These are phyloP conservation scores for Mayamaea pseudoterrestris DNA, from an alignment of 108 stramenopile genomes.

Conservation along the genomic window DNA sequence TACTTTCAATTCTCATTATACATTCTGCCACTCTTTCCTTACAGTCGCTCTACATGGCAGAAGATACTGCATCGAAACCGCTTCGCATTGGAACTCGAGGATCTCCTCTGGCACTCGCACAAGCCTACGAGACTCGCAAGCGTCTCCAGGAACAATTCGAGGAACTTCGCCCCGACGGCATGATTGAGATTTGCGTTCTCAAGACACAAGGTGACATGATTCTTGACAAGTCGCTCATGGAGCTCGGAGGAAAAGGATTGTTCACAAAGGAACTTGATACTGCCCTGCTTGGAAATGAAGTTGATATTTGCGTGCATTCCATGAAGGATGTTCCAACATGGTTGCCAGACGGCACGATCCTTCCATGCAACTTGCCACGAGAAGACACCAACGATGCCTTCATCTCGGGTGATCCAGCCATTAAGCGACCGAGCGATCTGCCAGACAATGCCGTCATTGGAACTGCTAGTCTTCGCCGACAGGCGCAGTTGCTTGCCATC, in stretches of 20 bases:
- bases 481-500: constrained; percentile 89
- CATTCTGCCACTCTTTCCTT: too few relatives aligned
- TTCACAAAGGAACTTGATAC: constrained; percentile 99
- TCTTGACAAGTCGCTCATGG: constrained; percentile 97
- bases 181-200: constrained; percentile 95
- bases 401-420: constrained; percentile 50
- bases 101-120: constrained; percentile 95
- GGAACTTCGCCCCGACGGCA: constrained; percentile 88
- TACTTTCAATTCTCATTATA: too few relatives aligned
- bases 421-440: constrained; percentile 74
- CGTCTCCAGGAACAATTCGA: constrained; percentile 84
- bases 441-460: constrained; percentile 93
- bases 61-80: constrained; percentile 33
- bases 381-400: constrained; percentile 98
- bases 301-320: constrained; percentile 99
- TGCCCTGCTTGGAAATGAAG: constrained; percentile 90
- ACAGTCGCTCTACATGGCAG: constrained; percentile 64
- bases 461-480: constrained; percentile 94
- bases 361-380: constrained; percentile 94
- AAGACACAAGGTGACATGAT: constrained; percentile 99
- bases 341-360: constrained; percentile 92
- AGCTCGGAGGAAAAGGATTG: constrained; percentile 98
- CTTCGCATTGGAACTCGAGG: constrained; percentile 96
- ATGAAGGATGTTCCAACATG: constrained; percentile 99
- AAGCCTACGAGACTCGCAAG: constrained; percentile 93